A percentile compares a stretch with the other conserved stretches of the same genome.
These are phyloP conservation scores for Symbiotaphrina buchneri DNA, from an alignment of 495 filamentous ascomycete species.

Conservation along the genomic window DNA sequence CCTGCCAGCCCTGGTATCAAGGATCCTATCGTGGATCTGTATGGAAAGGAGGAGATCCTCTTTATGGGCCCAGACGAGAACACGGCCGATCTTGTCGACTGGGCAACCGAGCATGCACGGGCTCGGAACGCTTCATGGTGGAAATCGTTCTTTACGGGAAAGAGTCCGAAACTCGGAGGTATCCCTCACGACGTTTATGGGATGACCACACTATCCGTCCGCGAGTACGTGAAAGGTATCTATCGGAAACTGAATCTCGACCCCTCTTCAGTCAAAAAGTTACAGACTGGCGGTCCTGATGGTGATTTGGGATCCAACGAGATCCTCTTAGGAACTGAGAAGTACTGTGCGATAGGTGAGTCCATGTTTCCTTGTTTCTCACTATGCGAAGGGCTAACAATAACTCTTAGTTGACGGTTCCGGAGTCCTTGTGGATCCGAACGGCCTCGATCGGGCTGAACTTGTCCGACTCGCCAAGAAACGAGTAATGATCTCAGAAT, in stretches of 20 bases:
- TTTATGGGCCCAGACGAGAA: slow-evolving; percentile 99
- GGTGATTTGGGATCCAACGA: slow-evolving; percentile 96
- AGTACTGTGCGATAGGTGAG: slow-evolving; percentile 50
- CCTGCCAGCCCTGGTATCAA: slow-evolving; percentile 91
- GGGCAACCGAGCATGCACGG: slow-evolving; percentile 90
- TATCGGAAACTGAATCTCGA: slow-evolving; percentile 88
- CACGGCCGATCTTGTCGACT: slow-evolving; percentile 89
- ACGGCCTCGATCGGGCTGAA: slow-evolving; percentile 70
- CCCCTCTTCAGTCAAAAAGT: slow-evolving; percentile 58
- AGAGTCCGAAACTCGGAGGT: slow-evolving; percentile 84
- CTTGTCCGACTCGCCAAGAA: slow-evolving; percentile 65
- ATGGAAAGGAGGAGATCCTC: slow-evolving; percentile 84
- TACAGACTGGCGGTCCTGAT: slow-evolving; percentile 95
- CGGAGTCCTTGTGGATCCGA: slow-evolving; percentile 81
- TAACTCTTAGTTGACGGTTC: slow-evolving; percentile 51
- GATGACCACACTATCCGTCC: slow-evolving; percentile 94
- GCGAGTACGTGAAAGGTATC: slow-evolving; percentile 87
- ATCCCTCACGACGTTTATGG: slow-evolving; percentile 92
- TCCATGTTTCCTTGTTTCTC: not conserved
- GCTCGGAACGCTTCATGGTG: slow-evolving; percentile 85
- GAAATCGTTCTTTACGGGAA: slow-evolving; percentile 99
- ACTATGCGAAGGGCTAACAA: not conserved
- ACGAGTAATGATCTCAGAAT: slow-evolving; percentile 75
- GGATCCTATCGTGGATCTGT: slow-evolving; percentile 88
- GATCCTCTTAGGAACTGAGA: slow-evolving; percentile 87